phyloP scores from a whole-genome alignment of 768 basidiomycete genomes.

The Xerocomus brunneocitrinus region DNA sequence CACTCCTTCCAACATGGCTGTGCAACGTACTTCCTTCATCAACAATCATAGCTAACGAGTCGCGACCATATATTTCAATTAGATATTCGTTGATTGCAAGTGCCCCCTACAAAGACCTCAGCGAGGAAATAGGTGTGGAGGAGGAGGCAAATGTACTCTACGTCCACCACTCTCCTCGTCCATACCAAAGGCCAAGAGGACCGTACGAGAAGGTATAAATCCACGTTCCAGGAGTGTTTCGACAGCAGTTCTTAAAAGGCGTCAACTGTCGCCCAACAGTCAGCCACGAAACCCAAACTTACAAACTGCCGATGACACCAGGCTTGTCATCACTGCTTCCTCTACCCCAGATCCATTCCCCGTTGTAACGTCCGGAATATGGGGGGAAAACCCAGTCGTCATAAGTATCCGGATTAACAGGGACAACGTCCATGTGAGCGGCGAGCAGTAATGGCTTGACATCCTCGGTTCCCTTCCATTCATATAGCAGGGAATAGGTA shows the following conservation, averaged over 20 bases:
- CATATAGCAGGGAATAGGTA: no score
- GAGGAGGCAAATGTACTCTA: slow-evolving; percentile 26
- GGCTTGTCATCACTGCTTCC: slow-evolving; percentile 45
- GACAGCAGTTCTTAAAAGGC: slow-evolving; percentile 18
- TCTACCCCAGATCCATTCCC: slow-evolving; percentile 45
- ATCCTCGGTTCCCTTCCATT: not conserved
- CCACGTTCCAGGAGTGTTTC: slow-evolving; percentile 25
- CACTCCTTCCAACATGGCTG: no score
- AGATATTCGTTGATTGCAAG: slow-evolving; percentile 35
- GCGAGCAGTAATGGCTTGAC: not conserved
- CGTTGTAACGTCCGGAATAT: slow-evolving; percentile 37
- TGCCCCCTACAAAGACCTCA: slow-evolving; percentile 37
- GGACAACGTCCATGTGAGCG: not conserved
- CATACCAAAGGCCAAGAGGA: slow-evolving; percentile 36
- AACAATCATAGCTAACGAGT: slow-evolving; percentile 48
- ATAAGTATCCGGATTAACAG: not conserved
- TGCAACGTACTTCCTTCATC: slow-evolving; percentile 49
- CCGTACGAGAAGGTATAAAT: slow-evolving; percentile 25
- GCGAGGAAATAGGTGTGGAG: not conserved
- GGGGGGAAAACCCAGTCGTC: not conserved
- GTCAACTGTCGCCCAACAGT: not conserved
- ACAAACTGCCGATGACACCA: slow-evolving; percentile 33
- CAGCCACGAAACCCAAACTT: slow-evolving; percentile 2
- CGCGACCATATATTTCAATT: slow-evolving; percentile 39
- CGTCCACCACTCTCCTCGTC: slow-evolving; percentile 42